Conservation (phyloP, 2,329 filamentous ascomycete genomes). For the Talaromyces piceae region DNA sequence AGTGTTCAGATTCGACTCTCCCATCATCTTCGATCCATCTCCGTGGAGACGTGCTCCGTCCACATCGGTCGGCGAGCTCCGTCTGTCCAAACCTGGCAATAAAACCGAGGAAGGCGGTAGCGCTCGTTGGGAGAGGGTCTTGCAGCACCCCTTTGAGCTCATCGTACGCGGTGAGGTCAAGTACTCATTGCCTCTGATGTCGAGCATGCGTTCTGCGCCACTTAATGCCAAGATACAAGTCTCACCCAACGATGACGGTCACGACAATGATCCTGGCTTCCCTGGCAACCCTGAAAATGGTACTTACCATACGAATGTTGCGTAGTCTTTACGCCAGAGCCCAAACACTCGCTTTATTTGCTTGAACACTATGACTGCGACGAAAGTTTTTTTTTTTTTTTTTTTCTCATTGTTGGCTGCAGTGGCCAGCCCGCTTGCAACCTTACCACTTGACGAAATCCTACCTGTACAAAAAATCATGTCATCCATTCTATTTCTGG, state of each 20-base stretch:
- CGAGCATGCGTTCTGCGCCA: constrained; percentile 45
- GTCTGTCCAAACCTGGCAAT: constrained; percentile 77
- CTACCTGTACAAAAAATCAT: constrained; percentile 4
- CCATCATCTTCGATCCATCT: constrained; percentile 80
- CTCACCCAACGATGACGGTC: constrained; percentile 24
- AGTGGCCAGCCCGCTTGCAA: not conserved
- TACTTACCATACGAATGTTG: constrained; percentile 19
- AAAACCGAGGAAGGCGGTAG: constrained; percentile 74
- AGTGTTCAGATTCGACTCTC: constrained; percentile 78
- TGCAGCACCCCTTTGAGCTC: constrained; percentile 87
- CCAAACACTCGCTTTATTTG: not conserved
- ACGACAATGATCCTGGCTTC: constrained; percentile 13
- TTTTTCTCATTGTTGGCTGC: not conserved
- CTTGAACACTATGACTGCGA: constrained; percentile 4
- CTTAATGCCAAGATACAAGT: constrained; percentile 37
- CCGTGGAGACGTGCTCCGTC: constrained; percentile 70
- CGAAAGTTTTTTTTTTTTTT: not conserved
- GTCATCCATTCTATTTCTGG: not conserved
- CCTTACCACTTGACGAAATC: not conserved
- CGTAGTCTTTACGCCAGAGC: not conserved
- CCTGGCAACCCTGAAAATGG: constrained; percentile 17
- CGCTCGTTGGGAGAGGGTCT: constrained; percentile 80
- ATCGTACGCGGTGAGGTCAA: constrained; percentile 86
- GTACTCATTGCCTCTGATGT: constrained; percentile 61
- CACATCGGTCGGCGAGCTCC: constrained; percentile 72